A percentile compares a stretch with the other conserved stretches of the same genome.
These are phyloP conservation scores for Yamadazyma sp. DNA, from an alignment of 1,139 yeast species.

Conservation along the genomic window DNA sequence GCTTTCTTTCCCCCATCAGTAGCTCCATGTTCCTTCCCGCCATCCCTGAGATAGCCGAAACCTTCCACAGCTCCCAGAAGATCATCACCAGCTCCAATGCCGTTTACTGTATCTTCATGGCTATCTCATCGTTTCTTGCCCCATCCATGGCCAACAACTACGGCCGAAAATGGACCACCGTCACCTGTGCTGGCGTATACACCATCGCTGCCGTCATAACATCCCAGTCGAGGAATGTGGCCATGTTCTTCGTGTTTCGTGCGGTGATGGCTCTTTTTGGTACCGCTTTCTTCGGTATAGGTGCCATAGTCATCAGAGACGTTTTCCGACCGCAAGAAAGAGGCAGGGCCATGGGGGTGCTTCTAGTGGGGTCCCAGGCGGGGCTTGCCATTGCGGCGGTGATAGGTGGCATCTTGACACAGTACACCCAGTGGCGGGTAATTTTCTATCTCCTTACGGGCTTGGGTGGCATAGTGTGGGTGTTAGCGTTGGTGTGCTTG, in stretches of 20 bases:
- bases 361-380: slow-evolving; percentile 42
- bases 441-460: slow-evolving; percentile 47
- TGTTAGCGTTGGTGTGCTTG: slow-evolving; percentile 28
- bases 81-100: slow-evolving; percentile 48
- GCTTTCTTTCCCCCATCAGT: slow-evolving; percentile 39
- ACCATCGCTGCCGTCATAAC: slow-evolving; percentile 33
- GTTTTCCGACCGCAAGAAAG: slow-evolving; percentile 43
- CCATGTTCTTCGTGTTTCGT: slow-evolving; percentile 51
- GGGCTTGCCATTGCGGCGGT: slow-evolving; percentile 50
- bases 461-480: slow-evolving; percentile 29
- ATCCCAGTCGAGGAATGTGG: slow-evolving; percentile 44
- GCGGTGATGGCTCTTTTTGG: slow-evolving; percentile 48
- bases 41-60: slow-evolving; percentile 41
- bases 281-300: slow-evolving; percentile 48
- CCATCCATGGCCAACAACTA: slow-evolving; percentile 46
- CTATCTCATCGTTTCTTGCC: slow-evolving; percentile 26
- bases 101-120: slow-evolving; percentile 47
- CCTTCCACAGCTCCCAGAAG: slow-evolving; percentile 43
- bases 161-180: slow-evolving; percentile 42
- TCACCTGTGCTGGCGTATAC: slow-evolving; percentile 32
- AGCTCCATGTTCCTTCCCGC: slow-evolving; percentile 49
- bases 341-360: slow-evolving; percentile 45
- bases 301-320: slow-evolving; percentile 48
- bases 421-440: slow-evolving; percentile 49
- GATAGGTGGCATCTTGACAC: slow-evolving; percentile 43